Conservation (phyloP, 2,329 filamentous ascomycete genomes). For the Thermothelomyces thermophilus region DNA sequence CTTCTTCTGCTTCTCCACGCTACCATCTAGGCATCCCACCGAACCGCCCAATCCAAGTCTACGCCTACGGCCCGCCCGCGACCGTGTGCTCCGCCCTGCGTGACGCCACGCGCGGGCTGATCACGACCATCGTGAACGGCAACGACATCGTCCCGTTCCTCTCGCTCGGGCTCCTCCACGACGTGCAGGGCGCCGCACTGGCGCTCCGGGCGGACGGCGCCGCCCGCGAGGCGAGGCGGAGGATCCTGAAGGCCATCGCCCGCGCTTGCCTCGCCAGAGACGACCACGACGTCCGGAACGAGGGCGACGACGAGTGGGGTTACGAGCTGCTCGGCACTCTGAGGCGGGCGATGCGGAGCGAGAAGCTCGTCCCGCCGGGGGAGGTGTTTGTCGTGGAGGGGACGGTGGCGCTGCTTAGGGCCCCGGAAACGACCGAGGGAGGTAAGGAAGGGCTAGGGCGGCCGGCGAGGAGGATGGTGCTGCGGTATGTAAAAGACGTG, state of each 20-base stretch:
- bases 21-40: constrained; percentile 48
- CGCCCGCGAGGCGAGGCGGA: constrained; percentile 50
- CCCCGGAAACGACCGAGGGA: constrained; percentile 36
- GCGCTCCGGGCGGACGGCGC: constrained; percentile 67
- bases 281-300: not conserved
- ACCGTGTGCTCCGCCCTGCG: constrained; percentile 65
- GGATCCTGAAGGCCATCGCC: constrained; percentile 62
- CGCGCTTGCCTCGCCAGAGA: constrained; percentile 35
- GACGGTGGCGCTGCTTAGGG: constrained; percentile 53
- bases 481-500: constrained; percentile 66
- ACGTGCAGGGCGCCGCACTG: constrained; percentile 64
- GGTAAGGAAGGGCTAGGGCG: constrained; percentile 24
- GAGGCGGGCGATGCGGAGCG: constrained; percentile 59
- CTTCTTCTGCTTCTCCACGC: constrained; percentile 6
- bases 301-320: constrained; percentile 54
- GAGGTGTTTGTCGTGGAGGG: constrained; percentile 70
- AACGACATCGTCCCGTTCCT: constrained; percentile 68
- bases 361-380: constrained; percentile 67
- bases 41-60: constrained; percentile 68
- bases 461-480: constrained; percentile 60
- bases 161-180: constrained; percentile 66
- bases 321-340: constrained; percentile 60
- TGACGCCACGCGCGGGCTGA: constrained; percentile 63
- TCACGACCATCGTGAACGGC: constrained; percentile 68
- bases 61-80: constrained; percentile 68